phyloP scores from a whole-genome alignment of 2,329 filamentous ascomycete species.

The Stachybotrys elegans region DNA sequence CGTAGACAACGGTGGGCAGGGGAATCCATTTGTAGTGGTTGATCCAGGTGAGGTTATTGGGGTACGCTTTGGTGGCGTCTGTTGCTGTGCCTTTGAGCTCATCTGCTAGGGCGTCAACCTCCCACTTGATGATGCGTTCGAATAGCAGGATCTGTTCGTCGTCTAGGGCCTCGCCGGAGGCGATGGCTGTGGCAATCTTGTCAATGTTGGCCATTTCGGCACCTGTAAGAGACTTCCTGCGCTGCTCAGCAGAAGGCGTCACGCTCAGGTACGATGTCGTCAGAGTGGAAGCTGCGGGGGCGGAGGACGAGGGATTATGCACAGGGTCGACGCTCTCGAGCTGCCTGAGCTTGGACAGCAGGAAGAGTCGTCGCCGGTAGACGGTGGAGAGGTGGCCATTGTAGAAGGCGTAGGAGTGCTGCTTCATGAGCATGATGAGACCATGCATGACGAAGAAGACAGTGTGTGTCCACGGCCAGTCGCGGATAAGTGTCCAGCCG shows the following conservation, averaged over 20 bases:
- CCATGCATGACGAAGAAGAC: constrained; percentile 73
- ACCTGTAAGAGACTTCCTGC: constrained; percentile 34
- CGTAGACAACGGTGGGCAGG: constrained; percentile 73
- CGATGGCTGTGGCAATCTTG: constrained; percentile 56
- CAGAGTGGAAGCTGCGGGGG: constrained; percentile 34
- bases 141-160: constrained; percentile 59
- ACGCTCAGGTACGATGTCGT: constrained; percentile 40
- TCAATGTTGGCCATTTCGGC: constrained; percentile 44
- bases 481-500: constrained; percentile 60
- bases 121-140: constrained; percentile 59
- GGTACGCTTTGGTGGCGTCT: constrained; percentile 49
- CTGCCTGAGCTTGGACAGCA: constrained; percentile 47
- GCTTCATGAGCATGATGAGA: constrained; percentile 77
- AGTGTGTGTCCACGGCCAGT: constrained; percentile 81
- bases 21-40: constrained; percentile 71
- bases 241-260: constrained; percentile 36
- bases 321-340: constrained; percentile 49
- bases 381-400: constrained; percentile 66
- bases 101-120: constrained; percentile 58
- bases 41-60: constrained; percentile 58
- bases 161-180: constrained; percentile 55
- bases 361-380: constrained; percentile 43
- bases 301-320: constrained; percentile 34
- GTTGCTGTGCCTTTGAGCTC: constrained; percentile 62
- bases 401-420: constrained; percentile 75